Percentiles rank a stretch among this genome's conserved stretches.
Evolutionary conservation across 75 land plant species (phyloP).

Genomic region (Pseudotsuga menziesii): DNA sequence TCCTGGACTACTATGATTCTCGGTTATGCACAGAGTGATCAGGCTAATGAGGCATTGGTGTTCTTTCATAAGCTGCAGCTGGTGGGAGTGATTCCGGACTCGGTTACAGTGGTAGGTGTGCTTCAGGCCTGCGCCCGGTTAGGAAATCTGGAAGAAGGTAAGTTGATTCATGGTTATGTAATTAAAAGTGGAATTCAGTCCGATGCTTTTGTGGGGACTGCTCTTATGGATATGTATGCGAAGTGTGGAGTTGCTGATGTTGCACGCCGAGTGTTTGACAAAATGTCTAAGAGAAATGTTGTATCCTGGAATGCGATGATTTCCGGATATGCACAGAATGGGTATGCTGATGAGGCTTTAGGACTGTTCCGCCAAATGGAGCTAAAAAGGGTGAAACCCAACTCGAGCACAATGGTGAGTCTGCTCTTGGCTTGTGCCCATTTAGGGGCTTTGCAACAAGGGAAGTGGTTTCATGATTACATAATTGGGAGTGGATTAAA

Average conservation of each 20-base stretch:
- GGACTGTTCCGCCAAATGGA: slow-evolving; percentile 16
- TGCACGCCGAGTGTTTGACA: slow-evolving; percentile 29
- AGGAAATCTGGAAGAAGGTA: slow-evolving; percentile 15
- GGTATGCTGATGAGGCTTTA: slow-evolving; percentile 10
- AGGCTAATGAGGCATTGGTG: slow-evolving; percentile 20
- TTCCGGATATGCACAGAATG: slow-evolving; percentile 18
- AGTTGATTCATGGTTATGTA: slow-evolving; percentile 14
- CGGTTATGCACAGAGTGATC: slow-evolving; percentile 7
- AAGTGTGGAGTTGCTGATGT: slow-evolving; percentile 15
- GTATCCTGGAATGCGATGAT: slow-evolving; percentile 38
- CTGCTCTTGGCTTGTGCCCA: neutral
- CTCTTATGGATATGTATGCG: slow-evolving; percentile 28
- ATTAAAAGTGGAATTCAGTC: slow-evolving; percentile 5
- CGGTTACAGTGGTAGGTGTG: slow-evolving; percentile 17
- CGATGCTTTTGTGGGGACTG: slow-evolving; percentile 12
- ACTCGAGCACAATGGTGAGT: neutral
- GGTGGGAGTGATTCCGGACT: slow-evolving; percentile 18
- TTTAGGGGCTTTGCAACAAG: neutral
- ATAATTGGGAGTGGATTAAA: neutral
- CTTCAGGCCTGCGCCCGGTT: slow-evolving; percentile 21
- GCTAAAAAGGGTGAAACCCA: neutral
- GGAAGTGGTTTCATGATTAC: neutral
- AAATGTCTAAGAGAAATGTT: slow-evolving; percentile 19
- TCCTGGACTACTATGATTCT: slow-evolving; percentile 20
- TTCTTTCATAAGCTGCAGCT: slow-evolving; percentile 19